Percentiles rank a stretch among this genome's conserved stretches.
These are phyloP conservation scores for Neopestalotiopsis sp. DNA, from an alignment of 2,329 filamentous ascomycete genomes.

Conservation along the genomic window DNA sequence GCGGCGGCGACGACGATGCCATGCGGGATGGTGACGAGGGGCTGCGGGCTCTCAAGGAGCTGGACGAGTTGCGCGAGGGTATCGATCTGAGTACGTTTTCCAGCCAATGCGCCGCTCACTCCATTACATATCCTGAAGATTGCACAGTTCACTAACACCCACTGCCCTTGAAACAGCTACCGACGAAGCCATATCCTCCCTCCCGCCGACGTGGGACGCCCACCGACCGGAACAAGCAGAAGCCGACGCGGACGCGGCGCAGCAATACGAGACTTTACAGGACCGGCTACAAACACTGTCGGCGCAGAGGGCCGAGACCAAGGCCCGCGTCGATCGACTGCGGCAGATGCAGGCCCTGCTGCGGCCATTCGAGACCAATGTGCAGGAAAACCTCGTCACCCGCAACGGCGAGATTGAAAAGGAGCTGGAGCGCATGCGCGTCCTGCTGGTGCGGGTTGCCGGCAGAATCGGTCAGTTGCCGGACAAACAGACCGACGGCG, in stretches of 20 bases:
- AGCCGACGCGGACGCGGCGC: constrained; percentile 50
- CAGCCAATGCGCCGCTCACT: too few species aligned
- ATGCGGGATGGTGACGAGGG: constrained; percentile 31
- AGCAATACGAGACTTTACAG: constrained; percentile 57
- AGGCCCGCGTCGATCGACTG: constrained; percentile 50
- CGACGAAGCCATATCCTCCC: constrained; percentile 47
- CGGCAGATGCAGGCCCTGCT: constrained; percentile 56
- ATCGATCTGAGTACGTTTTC: constrained; percentile 49
- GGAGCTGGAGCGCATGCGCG: constrained; percentile 70
- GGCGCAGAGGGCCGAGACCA: constrained; percentile 43
- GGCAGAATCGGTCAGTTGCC: constrained; percentile 53
- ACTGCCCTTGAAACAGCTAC: constrained; percentile 37
- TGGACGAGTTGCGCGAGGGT: constrained; percentile 41
- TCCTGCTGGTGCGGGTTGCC: constrained; percentile 64
- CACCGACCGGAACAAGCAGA: constrained; percentile 39
- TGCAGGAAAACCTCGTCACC: constrained; percentile 72
- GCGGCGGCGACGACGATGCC: constrained; percentile 30
- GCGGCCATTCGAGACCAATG: constrained; percentile 46
- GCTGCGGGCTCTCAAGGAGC: constrained; percentile 5
- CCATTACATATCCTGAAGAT: too few species aligned
- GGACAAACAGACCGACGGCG: constrained; percentile 25
- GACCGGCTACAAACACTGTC: constrained; percentile 55
- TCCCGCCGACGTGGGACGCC: constrained; percentile 53
- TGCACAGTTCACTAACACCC: neutral
- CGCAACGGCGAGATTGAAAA: constrained; percentile 67